phyloP scores from a whole-genome alignment of 352 stramenopile genomes.

The Globisporangium emineosum region DNA sequence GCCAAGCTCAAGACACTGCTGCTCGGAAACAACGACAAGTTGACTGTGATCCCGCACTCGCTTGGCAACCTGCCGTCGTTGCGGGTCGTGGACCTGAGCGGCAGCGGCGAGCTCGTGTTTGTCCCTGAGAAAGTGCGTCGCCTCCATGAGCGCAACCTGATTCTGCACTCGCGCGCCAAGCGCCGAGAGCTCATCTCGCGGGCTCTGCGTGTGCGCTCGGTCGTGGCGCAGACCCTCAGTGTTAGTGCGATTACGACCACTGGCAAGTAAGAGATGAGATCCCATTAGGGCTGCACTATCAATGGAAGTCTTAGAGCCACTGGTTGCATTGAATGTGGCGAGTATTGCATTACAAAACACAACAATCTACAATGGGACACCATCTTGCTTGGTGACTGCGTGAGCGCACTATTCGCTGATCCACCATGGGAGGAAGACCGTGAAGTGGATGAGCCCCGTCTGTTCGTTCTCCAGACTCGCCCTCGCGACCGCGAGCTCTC shows the following conservation, averaged over 20 bases:
- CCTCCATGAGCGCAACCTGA: not conserved
- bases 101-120: not conserved
- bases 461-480: not conserved
- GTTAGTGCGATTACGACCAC: not conserved
- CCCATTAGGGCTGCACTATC: too few species aligned
- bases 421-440: not conserved
- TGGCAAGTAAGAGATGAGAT: not conserved
- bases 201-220: not conserved
- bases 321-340: too few species aligned
- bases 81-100: not conserved
- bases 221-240: not conserved
- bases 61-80: not conserved
- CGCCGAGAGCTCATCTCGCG: not conserved
- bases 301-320: too few species aligned
- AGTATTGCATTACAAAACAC: too few species aligned
- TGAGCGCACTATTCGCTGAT: not conserved
- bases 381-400: too few species aligned
- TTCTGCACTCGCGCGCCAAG: not conserved
- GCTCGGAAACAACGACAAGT: not conserved
- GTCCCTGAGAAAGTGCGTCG: not conserved
- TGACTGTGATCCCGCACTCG: not conserved
- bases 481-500: not conserved
- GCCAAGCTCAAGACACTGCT: not conserved
- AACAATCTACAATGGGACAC: too few species aligned
- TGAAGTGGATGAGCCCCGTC: not conserved